These are phyloP conservation scores for Venturia nashicola DNA, from an alignment of 2,329 filamentous ascomycete genomes.

Conservation along the genomic window DNA sequence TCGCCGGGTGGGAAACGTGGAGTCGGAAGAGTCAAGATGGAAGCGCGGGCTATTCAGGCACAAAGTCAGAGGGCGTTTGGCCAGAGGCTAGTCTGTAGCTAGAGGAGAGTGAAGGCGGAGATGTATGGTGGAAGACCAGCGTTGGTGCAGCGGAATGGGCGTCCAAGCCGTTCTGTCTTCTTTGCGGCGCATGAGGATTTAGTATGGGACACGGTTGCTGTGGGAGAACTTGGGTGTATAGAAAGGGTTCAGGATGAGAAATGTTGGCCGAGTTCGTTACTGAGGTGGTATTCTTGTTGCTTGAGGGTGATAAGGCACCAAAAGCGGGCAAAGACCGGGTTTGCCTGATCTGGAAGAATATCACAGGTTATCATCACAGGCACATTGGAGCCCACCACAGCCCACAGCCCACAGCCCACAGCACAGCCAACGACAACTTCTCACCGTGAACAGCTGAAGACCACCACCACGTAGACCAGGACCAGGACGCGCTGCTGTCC, in stretches of 20 bases:
- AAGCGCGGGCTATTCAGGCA: not conserved
- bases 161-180: not conserved
- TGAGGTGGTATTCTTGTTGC: not conserved
- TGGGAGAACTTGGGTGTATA: not conserved
- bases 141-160: not conserved
- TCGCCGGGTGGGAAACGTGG: not conserved
- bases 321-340: not conserved
- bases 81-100: not conserved
- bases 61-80: not conserved
- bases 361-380: no score
- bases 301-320: no score
- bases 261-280: not conserved
- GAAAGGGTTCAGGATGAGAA: not conserved
- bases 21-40: no score
- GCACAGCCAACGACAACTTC: no score
- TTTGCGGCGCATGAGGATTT: not conserved
- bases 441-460: no score
- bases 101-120: not conserved
- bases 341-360: no score
- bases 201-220: not conserved
- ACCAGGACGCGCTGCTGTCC: not conserved
- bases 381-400: no score
- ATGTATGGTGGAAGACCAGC: not conserved
- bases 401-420: no score
- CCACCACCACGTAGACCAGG: not conserved